phyloP scores from a whole-genome alignment of 169 alveolate genomes.

The Plasmodium relictum region DNA sequence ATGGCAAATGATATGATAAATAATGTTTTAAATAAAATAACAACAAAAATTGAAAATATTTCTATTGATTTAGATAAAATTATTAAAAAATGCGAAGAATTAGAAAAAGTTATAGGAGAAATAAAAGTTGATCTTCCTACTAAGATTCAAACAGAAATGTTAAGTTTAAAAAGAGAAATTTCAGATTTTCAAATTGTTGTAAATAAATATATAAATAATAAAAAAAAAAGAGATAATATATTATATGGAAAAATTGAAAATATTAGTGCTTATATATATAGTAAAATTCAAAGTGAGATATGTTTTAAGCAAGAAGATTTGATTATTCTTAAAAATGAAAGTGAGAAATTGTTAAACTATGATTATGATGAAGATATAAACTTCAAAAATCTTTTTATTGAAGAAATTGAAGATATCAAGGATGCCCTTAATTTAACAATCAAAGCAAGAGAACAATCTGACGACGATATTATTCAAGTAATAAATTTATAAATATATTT shows the following conservation, averaged over 20 bases:
- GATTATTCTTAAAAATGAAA: slow-evolving; percentile 37
- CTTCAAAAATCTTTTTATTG: slow-evolving; percentile 38
- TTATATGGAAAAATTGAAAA: slow-evolving; percentile 62
- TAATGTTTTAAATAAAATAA: slow-evolving; percentile 64
- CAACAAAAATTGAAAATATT: slow-evolving; percentile 61
- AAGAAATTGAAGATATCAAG: slow-evolving; percentile 53
- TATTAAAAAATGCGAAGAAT: slow-evolving; percentile 48
- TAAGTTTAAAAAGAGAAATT: slow-evolving; percentile 59
- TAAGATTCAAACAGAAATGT: slow-evolving; percentile 66
- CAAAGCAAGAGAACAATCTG: slow-evolving; percentile 71
- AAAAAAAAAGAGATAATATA: slow-evolving; percentile 67
- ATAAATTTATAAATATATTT: too few species aligned
- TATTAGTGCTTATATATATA: slow-evolving; percentile 36
- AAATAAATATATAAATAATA: slow-evolving; percentile 41
- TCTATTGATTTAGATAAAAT: slow-evolving; percentile 49
- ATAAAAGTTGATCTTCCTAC: slow-evolving; percentile 55
- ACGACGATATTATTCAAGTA: slow-evolving; percentile 73
- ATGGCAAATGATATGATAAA: slow-evolving; percentile 74
- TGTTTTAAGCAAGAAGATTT: slow-evolving; percentile 54
- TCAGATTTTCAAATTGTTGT: slow-evolving; percentile 39
- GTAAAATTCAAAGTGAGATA: slow-evolving; percentile 64
- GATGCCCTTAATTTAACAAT: slow-evolving; percentile 63
- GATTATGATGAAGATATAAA: slow-evolving; percentile 52
- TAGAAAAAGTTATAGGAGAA: slow-evolving; percentile 34
- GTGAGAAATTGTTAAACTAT: slow-evolving; percentile 29